These are phyloP conservation scores for Basipetospora chlamydospora DNA, from an alignment of 2,329 filamentous ascomycete species.

Conservation along the genomic window DNA sequence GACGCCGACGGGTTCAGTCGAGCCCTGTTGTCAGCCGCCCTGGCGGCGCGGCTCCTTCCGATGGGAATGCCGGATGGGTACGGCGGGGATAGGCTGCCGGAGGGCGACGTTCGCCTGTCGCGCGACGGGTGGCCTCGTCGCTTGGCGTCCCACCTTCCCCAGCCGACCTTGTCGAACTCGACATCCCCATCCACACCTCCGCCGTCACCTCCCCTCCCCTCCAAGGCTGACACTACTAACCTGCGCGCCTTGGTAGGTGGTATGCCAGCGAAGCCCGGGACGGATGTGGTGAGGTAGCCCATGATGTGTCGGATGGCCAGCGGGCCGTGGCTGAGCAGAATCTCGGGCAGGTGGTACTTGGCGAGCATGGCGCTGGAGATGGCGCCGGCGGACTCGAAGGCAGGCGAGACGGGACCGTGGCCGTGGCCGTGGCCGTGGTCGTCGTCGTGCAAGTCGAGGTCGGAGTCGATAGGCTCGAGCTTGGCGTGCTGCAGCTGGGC, in stretches of 20 bases:
- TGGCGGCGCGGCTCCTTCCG: conserved; percentile 25
- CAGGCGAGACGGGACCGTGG: conserved; percentile 30
- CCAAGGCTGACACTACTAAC: conserved; percentile 81
- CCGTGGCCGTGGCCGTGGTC: conserved; percentile 16
- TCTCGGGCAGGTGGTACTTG: conserved; percentile 78
- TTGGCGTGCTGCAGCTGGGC: conserved; percentile 46
- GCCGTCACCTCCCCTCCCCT: conserved; percentile 53
- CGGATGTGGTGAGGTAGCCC: conserved; percentile 81
- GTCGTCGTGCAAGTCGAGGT: conserved; percentile 67
- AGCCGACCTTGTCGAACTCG: conserved; percentile 88
- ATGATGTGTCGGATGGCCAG: conserved; percentile 91
- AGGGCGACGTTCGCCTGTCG: conserved; percentile 20
- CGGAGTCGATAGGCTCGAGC: conserved; percentile 61
- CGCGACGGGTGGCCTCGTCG: conserved; percentile 48
- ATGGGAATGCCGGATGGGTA: conserved; percentile 43
- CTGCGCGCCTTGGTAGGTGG: conserved; percentile 80
- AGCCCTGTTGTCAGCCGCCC: conserved; percentile 30
- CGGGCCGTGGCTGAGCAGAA: conserved; percentile 78
- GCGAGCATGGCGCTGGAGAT: conserved; percentile 80
- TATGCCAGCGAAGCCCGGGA: conserved; percentile 83
- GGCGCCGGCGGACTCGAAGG: conserved; percentile 57
- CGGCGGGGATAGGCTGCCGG: conserved; percentile 25
- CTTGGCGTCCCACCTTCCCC: conserved; percentile 89
- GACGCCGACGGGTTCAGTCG: conserved; percentile 35
- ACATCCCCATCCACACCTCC: conserved; percentile 55